A percentile compares a stretch with the other conserved stretches of the same genome.
Evolutionary conservation across 495 filamentous ascomycete species (phyloP).

Genomic region (Penicillium fimorum): DNA sequence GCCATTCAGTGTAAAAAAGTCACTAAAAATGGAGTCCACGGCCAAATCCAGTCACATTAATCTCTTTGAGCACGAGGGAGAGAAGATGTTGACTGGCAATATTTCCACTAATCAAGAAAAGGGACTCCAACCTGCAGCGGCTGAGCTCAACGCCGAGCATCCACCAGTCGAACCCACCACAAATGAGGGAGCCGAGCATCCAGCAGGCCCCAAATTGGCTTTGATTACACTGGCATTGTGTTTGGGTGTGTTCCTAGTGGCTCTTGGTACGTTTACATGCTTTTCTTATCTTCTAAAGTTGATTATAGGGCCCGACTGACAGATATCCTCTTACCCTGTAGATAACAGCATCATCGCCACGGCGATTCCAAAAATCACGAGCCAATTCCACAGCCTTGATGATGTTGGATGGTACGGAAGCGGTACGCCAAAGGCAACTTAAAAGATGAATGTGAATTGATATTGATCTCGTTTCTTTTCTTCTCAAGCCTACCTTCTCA

Average conservation of each 20-base stretch:
- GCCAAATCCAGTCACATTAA: not conserved
- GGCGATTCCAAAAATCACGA: conserved; percentile 46
- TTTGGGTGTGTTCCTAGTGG: not conserved
- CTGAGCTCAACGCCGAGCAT: not conserved
- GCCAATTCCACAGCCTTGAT: conserved; percentile 41
- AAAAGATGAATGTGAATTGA: conserved; percentile 26
- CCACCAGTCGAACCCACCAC: not conserved
- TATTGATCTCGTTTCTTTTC: not conserved
- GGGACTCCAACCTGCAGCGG: not conserved
- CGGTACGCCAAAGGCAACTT: not conserved
- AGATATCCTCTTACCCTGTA: conserved; percentile 24
- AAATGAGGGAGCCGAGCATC: not conserved
- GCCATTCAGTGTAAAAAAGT: not conserved
- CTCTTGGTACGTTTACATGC: not conserved
- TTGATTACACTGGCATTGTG: conserved; percentile 5
- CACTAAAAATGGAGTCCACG: not conserved
- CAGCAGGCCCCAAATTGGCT: not conserved
- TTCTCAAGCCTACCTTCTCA: conserved; percentile 50
- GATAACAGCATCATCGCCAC: conserved; percentile 50
- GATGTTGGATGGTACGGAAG: conserved; percentile 50
- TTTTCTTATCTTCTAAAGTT: not conserved
- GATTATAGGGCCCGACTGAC: not conserved
- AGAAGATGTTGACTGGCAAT: not conserved
- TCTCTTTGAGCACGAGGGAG: not conserved
- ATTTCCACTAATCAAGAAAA: not conserved